phyloP scores from a whole-genome alignment of 495 filamentous ascomycete genomes.

The Talaromyces nanjingensis region DNA sequence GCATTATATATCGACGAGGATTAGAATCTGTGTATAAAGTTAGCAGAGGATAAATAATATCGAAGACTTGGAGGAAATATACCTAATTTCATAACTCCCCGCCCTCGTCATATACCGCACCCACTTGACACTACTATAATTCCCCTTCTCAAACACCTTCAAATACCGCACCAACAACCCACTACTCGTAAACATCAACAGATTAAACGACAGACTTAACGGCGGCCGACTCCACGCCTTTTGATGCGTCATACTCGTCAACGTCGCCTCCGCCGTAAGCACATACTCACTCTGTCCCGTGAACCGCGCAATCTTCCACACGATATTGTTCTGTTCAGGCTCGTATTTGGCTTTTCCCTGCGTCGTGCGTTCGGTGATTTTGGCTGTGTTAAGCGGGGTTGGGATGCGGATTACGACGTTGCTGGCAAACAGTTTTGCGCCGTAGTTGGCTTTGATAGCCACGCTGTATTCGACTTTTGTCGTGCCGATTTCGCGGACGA shows the following conservation, averaged over 20 bases:
- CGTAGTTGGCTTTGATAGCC: slow-evolving; percentile 94
- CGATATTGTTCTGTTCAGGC: slow-evolving; percentile 93
- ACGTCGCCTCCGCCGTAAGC: slow-evolving; percentile 82
- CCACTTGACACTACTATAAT: slow-evolving; percentile 98
- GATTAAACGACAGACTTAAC: slow-evolving; percentile 79
- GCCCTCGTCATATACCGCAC: slow-evolving; percentile 98
- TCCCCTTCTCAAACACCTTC: slow-evolving; percentile 99
- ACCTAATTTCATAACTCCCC: slow-evolving; percentile 53
- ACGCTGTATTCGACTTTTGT: slow-evolving; percentile 99
- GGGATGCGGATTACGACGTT: slow-evolving; percentile 96
- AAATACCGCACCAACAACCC: slow-evolving; percentile 90
- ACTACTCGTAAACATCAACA: slow-evolving; percentile 96
- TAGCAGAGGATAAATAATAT: neutral
- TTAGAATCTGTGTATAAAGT: neutral
- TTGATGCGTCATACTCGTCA: slow-evolving; percentile 97
- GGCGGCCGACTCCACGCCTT: slow-evolving; percentile 96
- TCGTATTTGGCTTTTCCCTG: slow-evolving; percentile 99
- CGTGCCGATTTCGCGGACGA: slow-evolving; percentile 94
- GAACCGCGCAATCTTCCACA: slow-evolving; percentile 98
- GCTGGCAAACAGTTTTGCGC: slow-evolving; percentile 91
- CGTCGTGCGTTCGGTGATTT: slow-evolving; percentile 84
- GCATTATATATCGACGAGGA: neutral
- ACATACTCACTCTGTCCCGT: slow-evolving; percentile 94
- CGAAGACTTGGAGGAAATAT: slow-evolving; percentile 11
- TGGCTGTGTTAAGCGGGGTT: slow-evolving; percentile 92